A percentile compares a stretch with the other conserved stretches of the same genome.
Conservation (phyloP, 306 rosid species). For the Prunus fruticosa region DNA sequence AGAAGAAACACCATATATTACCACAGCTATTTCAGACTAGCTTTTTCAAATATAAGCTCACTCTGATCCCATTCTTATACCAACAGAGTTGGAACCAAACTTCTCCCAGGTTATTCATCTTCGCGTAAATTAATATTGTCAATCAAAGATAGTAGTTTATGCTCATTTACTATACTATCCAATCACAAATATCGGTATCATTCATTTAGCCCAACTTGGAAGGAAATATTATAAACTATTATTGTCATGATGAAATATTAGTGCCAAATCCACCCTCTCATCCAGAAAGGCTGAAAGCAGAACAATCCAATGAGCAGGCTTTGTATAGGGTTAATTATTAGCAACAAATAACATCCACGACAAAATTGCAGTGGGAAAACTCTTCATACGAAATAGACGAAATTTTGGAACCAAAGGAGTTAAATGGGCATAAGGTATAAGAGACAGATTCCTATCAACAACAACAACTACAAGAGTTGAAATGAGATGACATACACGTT, state of each 20-base stretch:
- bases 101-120: background rate
- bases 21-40: background rate
- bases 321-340: background rate
- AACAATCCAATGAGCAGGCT: background rate
- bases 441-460: background rate
- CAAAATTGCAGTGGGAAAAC: too few relatives aligned
- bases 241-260: background rate
- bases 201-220: background rate
- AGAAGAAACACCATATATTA: background rate
- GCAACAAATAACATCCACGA: background rate
- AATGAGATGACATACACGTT: conserved; percentile 34
- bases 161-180: background rate
- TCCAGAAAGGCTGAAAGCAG: background rate
- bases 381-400: background rate
- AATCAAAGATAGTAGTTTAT: background rate
- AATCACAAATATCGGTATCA: background rate
- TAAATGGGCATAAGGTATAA: background rate
- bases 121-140: too few relatives aligned
- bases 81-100: background rate
- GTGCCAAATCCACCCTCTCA: background rate
- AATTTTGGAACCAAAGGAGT: background rate
- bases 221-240: background rate
- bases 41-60: background rate
- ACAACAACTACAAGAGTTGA: background rate
- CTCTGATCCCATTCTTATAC: background rate